A percentile compares a stretch with the other conserved stretches of the same genome.
Conservation (phyloP, 2,329 filamentous ascomycete species). For the Colletotrichum brevisporum region DNA sequence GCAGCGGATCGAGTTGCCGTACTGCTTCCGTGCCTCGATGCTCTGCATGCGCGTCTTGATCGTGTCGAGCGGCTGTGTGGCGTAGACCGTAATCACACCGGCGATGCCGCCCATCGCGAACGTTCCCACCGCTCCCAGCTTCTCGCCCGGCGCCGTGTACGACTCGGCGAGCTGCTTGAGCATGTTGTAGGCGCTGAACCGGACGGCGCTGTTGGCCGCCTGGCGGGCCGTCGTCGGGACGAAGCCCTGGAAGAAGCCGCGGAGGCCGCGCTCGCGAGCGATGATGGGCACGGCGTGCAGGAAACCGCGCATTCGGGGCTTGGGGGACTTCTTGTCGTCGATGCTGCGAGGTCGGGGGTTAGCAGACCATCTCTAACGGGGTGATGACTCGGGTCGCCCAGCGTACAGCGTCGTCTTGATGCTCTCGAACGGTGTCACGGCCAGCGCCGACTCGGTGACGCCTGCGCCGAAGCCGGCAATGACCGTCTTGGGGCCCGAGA, state of each 20-base stretch:
- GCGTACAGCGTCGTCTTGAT: conserved; percentile 93
- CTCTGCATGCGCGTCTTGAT: conserved; percentile 99
- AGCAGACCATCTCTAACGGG: neutral
- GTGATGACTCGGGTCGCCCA: conserved; percentile 11
- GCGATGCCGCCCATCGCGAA: conserved; percentile 93
- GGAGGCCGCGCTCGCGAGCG: conserved; percentile 85
- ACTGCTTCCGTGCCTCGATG: conserved; percentile 83
- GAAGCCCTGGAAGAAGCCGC: conserved; percentile 97
- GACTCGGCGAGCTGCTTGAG: conserved; percentile 92
- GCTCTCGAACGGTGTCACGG: conserved; percentile 96
- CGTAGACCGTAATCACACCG: conserved; percentile 90
- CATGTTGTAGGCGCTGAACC: conserved; percentile 92
- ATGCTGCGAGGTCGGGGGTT: conserved; percentile 68
- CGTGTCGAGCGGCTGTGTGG: conserved; percentile 84
- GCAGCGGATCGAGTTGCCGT: conserved; percentile 91
- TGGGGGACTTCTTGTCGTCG: conserved; percentile 89
- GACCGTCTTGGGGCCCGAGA: conserved; percentile 91
- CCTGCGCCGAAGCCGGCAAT: conserved; percentile 95
- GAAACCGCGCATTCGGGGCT: conserved; percentile 92
- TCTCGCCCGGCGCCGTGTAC: conserved; percentile 94
- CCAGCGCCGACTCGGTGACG: conserved; percentile 91
- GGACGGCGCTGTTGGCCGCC: conserved; percentile 91
- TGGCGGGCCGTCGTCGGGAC: conserved; percentile 95
- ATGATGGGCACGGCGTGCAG: conserved; percentile 92
- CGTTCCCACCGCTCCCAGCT: conserved; percentile 87